A percentile compares a stretch with the other conserved stretches of the same genome.
Evolutionary conservation across 306 rosid species (phyloP).

Genomic region (Trifolium subterraneum): DNA sequence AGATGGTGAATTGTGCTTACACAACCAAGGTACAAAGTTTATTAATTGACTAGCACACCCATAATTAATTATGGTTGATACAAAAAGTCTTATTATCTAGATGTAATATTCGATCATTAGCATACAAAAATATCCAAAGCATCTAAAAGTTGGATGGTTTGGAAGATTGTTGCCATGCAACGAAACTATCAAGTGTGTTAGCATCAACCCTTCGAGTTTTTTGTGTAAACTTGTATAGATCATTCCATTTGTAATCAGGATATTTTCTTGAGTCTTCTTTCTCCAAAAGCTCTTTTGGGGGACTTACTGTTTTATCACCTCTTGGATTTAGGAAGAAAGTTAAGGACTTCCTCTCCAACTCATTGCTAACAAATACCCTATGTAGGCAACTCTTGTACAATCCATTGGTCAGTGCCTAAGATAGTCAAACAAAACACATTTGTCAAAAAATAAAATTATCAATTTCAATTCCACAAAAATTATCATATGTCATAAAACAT

Average conservation of each 20-base stretch:
- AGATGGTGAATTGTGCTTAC: neutral
- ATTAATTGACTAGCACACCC: neutral
- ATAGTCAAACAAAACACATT: neutral
- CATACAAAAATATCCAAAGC: neutral
- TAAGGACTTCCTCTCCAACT: constrained; percentile 51
- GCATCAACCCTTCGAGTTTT: constrained; percentile 52
- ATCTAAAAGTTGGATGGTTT: constrained; percentile 11
- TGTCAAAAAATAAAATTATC: neutral
- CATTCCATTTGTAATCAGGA: constrained; percentile 64
- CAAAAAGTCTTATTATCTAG: neutral
- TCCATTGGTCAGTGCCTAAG: constrained; percentile 58
- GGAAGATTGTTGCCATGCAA: constrained; percentile 42
- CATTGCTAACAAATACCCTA: constrained; percentile 54
- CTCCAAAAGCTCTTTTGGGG: constrained; percentile 48
- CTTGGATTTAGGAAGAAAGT: constrained; percentile 51
- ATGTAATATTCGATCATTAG: neutral
- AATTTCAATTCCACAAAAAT: neutral
- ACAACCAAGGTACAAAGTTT: neutral
- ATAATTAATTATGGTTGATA: neutral
- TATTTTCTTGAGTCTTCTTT: constrained; percentile 48
- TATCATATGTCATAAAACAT: too few relatives aligned
- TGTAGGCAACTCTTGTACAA: constrained; percentile 63
- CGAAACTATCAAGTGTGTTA: constrained; percentile 49
- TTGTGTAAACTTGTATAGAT: constrained; percentile 51
- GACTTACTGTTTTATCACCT: constrained; percentile 54